phyloP scores from a whole-genome alignment of 2,329 filamentous ascomycete species.

The Penicillium sp. region DNA sequence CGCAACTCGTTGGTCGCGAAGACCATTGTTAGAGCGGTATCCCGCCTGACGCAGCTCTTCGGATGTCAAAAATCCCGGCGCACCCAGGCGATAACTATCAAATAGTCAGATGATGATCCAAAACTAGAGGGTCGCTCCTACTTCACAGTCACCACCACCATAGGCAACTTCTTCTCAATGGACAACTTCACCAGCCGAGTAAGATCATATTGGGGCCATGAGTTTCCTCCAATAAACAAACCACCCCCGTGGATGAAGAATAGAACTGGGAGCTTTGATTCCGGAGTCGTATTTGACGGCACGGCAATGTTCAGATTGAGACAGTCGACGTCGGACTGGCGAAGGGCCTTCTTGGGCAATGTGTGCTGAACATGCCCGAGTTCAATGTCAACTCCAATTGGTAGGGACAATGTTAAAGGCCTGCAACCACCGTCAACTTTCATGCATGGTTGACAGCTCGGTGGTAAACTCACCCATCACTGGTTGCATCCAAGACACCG shows the following conservation, averaged over 20 bases:
- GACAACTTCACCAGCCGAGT: constrained; percentile 48
- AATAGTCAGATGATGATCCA: constrained; percentile 6
- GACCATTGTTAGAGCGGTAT: constrained; percentile 46
- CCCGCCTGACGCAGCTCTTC: constrained; percentile 48
- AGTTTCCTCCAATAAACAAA: constrained; percentile 50
- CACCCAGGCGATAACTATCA: constrained; percentile 48
- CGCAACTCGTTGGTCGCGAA: constrained; percentile 50
- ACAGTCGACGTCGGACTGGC: constrained; percentile 50
- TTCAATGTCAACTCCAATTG: constrained; percentile 47
- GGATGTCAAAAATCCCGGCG: constrained; percentile 51
- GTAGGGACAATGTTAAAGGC: constrained; percentile 41
- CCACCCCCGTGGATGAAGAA: constrained; percentile 57
- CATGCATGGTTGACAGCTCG: neutral
- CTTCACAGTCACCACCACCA: constrained; percentile 51
- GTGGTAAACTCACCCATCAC: constrained; percentile 32
- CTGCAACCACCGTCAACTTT: constrained; percentile 17
- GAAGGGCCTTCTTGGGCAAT: constrained; percentile 40
- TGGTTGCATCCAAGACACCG: constrained; percentile 33
- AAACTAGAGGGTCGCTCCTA: constrained; percentile 21
- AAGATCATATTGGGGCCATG: constrained; percentile 55
- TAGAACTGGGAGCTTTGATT: constrained; percentile 49
- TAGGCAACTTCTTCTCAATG: constrained; percentile 43
- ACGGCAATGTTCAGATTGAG: constrained; percentile 55
- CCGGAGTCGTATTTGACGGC: constrained; percentile 30
- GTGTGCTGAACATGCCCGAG: constrained; percentile 51